phyloP scores from a whole-genome alignment of 306 rosid genomes.

The Begonia masoniana region DNA sequence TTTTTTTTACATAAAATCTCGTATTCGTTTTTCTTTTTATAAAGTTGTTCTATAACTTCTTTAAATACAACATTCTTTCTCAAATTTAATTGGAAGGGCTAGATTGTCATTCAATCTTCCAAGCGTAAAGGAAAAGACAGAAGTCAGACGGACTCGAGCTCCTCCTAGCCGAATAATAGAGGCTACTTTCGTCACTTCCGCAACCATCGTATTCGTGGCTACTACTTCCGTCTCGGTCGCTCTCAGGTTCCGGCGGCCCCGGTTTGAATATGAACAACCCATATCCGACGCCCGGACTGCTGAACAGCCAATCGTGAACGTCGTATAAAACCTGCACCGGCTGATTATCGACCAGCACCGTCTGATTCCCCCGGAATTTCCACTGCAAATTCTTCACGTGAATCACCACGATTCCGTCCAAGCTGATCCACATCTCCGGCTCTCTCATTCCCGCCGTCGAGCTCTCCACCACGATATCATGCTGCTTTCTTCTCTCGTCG shows the following conservation, averaged over 20 bases:
- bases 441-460: slow-evolving; percentile 39
- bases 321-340: slow-evolving; percentile 79
- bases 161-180: slow-evolving; percentile 42
- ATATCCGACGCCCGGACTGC: slow-evolving; percentile 39
- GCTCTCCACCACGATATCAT: slow-evolving; percentile 74
- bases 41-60: too few species aligned
- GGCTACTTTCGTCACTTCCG: slow-evolving; percentile 46
- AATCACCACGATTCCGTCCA: slow-evolving; percentile 71
- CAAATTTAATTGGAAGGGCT: too few species aligned
- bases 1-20: too few species aligned
- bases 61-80: too few species aligned
- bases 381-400: slow-evolving; percentile 81
- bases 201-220: slow-evolving; percentile 15
- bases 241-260: slow-evolving; percentile 36
- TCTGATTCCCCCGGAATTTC: slow-evolving; percentile 88
- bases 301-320: slow-evolving; percentile 77
- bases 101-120: slow-evolving; percentile 41
- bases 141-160: slow-evolving; percentile 22
- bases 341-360: slow-evolving; percentile 38
- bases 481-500: slow-evolving; percentile 43
- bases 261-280: slow-evolving; percentile 80
- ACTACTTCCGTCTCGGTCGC: slow-evolving; percentile 40
- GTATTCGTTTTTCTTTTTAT: too few species aligned
- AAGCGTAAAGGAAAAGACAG: slow-evolving; percentile 51
- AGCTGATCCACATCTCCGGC: slow-evolving; percentile 92